Base-by-base conservation (phyloP, 2,329 filamentous ascomycete species). In the Botryotinia narcissicola region DNA sequence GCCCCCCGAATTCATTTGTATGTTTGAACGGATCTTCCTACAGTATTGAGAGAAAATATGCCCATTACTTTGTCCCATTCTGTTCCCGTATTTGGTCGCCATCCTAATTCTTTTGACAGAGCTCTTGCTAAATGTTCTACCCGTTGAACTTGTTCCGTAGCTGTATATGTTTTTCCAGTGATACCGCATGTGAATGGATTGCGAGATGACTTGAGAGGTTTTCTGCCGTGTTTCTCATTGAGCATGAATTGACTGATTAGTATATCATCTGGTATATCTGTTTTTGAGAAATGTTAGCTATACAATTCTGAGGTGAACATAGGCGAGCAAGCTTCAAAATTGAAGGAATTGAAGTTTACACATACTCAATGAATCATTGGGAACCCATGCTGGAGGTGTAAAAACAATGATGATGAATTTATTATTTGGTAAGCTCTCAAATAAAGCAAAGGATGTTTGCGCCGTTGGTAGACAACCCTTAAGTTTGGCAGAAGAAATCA, bases 11-110 rank as follows among this genome's bases (percentile, higher is more conserved):
- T 29, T 14, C 35, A 20, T 57, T 37, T 51, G 35, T 22, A 25
- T 59, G 7, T 74, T 37, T 59, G 35, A 57, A 5, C 20, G 3
- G 2, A 35, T 57, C 32, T 4, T 54, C 87, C 74, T 82, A 93
- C 92, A 44, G 93, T 93, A 80, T 97, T 97, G 74, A 94, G 82
- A n/a, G 91, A 91, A 83, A 93, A 97, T 42, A 95, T 84, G 7
- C 86, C 91, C 66, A 93, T 84, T 37, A 95, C 92, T 81, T 94
- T 94, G 79, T 96, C 93, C 91, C 91, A 96, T 80, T 95, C 92
- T 0, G 89, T 88, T 20, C 91, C 93, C 73, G 89, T 82, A 77
- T 93, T 91, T 12, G 91, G 89, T 63, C 86, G 82, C 87, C 93
- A 94, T 61, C 88, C 90, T 74, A 96, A 86, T 75, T 93, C 89